Evolutionary conservation across 371 early-diverging fungal species (phyloP).

Genomic region (Cokeromyces recurvatus): DNA sequence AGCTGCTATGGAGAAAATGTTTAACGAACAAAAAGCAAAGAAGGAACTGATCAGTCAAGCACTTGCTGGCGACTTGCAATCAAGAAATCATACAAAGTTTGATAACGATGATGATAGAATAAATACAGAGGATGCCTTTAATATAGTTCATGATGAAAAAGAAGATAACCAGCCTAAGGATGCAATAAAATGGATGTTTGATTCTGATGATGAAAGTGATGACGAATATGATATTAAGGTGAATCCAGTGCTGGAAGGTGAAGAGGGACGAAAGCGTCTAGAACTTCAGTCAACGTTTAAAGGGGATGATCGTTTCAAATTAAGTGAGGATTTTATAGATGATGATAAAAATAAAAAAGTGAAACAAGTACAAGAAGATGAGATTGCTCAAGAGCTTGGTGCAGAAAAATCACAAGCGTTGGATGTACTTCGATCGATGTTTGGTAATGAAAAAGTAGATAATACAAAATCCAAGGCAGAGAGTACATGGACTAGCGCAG

Average conservation of each 20-base stretch:
- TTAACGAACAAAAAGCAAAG: conserved; percentile 18
- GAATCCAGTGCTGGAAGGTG: conserved; percentile 57
- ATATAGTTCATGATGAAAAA: conserved; percentile 17
- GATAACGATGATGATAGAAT: conserved; percentile 18
- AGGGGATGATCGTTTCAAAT: conserved; percentile 57
- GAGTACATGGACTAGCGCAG: conserved; percentile 27
- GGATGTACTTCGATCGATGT: conserved; percentile 54
- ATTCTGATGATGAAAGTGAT: conserved; percentile 35
- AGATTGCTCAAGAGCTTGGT: conserved; percentile 28
- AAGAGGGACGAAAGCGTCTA: conserved; percentile 48
- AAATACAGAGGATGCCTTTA: conserved; percentile 2
- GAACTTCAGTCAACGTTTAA: conserved; percentile 50
- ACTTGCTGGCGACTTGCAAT: conserved; percentile 5
- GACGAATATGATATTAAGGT: conserved; percentile 36
- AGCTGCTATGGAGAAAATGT: conserved; percentile 29
- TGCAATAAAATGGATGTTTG: conserved; percentile 50
- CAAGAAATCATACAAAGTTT: conserved; percentile 25
- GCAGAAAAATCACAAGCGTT: conserved; percentile 43
- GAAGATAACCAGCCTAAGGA: conserved; percentile 26
- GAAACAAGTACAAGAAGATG: conserved; percentile 25
- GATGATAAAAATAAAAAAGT: conserved; percentile 42
- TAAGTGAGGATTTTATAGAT: conserved; percentile 55
- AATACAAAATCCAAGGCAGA: conserved; percentile 21
- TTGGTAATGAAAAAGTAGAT: conserved; percentile 43
- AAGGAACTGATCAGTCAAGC: conserved; percentile 21